Conservation (phyloP, 345 rosid genomes). For the Eucalyptus cloeziana region DNA sequence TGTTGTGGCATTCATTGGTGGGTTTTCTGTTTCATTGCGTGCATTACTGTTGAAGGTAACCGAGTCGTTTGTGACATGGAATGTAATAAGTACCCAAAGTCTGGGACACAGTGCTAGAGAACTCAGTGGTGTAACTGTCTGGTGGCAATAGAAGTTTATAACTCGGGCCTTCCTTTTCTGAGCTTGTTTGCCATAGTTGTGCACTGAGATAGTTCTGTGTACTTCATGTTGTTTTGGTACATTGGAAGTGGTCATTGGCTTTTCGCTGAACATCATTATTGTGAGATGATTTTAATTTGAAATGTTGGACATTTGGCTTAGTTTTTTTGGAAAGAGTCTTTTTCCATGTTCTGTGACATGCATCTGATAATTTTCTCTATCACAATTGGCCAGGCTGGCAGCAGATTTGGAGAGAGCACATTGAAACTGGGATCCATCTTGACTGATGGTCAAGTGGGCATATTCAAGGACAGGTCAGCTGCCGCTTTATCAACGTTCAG, state of each 20-base stretch:
- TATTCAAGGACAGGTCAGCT: slow-evolving; percentile 94
- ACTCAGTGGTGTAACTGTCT: not conserved
- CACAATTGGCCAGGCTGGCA: slow-evolving; percentile 58
- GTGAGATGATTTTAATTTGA: not conserved
- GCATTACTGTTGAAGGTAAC: not conserved
- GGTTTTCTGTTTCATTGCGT: not conserved
- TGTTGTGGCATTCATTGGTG: not conserved
- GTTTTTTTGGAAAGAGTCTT: not conserved
- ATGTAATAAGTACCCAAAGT: not conserved
- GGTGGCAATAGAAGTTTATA: not conserved
- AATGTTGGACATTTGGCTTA: not conserved
- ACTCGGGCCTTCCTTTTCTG: not conserved
- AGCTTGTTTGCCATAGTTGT: not conserved
- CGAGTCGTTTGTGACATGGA: not conserved
- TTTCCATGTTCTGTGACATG: not conserved
- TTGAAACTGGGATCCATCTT: slow-evolving; percentile 83
- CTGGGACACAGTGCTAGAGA: not conserved
- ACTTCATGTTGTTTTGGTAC: not conserved
- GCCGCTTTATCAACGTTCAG: slow-evolving; percentile 96
- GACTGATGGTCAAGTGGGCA: slow-evolving; percentile 94
- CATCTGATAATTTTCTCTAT: not conserved
- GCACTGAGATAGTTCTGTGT: not conserved
- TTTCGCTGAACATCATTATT: not conserved
- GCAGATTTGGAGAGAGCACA: slow-evolving; percentile 96
- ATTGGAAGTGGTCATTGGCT: not conserved